Evolutionary conservation across 192 early-diverging fungal species (phyloP), one percentile per base, ranked within the genome.

Genomic region (Ambispora gerdemannii): DNA sequence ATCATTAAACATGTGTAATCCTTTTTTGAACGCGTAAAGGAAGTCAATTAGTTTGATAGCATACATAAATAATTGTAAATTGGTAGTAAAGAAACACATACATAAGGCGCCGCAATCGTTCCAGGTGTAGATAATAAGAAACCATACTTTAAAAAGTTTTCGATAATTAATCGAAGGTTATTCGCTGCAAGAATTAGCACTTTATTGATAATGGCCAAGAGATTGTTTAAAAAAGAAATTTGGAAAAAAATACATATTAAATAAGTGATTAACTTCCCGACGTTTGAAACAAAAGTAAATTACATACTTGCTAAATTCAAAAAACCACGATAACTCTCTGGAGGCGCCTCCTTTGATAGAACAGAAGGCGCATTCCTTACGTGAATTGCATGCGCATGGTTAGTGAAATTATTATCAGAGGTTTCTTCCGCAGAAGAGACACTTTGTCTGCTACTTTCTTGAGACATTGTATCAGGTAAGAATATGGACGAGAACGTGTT

Each of bases 101-200:
- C 53, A 4, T n/a, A 6, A 13, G 53, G 53, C 6, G 53, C 8
- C 6, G 20, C 74, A 74, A 72, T 64, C 8, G 81, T 77, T 69
- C 86, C 84, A 22, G 91, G 92, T 22, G 89, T 75, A 49, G 81
- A 81, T 65, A 95, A 82, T 25, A 94, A 77, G 32, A 94, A 84
- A 35, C 93, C 93, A 64, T 95, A 94, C 73, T 95, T 94, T 72
- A 89, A 75, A 72, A 89, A 92, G 75, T 95, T 95, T 72, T 95
- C 93, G 50, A 94, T 88, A 47, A 92, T 87, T 55, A 94, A 82
- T 4, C 93, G 90, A 49, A 94, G 76, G 63, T 91, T 91, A 74
- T 88, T 89, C 27, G 90, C 93, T 53, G 84, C 88, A 25, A 95
- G 86, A 13, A 93, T 74, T 47, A 95, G 82, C 84, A 93, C 84